A percentile compares a stretch with the other conserved stretches of the same genome.
phyloP scores from a whole-genome alignment of 257 asterid genomes.

The Solanum okadae region DNA sequence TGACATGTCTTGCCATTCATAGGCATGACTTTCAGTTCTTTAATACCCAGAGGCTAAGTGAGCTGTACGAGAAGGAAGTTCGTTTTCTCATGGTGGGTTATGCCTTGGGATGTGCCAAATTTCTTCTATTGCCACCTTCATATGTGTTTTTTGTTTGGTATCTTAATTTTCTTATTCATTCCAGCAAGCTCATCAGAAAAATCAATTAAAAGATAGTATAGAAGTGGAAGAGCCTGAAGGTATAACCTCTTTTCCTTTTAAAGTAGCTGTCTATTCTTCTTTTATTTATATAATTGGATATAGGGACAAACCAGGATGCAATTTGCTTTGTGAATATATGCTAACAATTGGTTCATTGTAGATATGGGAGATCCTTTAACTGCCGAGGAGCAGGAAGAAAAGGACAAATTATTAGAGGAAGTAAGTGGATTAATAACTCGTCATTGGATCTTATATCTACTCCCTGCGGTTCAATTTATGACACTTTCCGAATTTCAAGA shows the following conservation, averaged over 20 bases:
- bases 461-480: background rate
- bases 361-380: slow-evolving; percentile 96
- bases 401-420: slow-evolving; percentile 74
- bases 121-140: background rate
- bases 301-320: background rate
- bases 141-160: background rate
- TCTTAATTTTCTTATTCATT: slow-evolving; percentile 10
- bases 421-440: slow-evolving; percentile 24
- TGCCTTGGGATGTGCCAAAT: background rate
- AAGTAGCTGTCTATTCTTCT: background rate
- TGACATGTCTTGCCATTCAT: slow-evolving; percentile 15
- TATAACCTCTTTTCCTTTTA: slow-evolving; percentile 9
- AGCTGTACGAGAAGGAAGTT: slow-evolving; percentile 97
- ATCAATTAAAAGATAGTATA: slow-evolving; percentile 81
- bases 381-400: slow-evolving; percentile 96
- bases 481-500: background rate
- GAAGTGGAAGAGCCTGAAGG: slow-evolving; percentile 97
- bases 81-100: slow-evolving; percentile 85
- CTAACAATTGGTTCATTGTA: slow-evolving; percentile 18
- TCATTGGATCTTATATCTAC: background rate
- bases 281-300: background rate
- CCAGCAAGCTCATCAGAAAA: slow-evolving; percentile 74
- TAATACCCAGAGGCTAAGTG: slow-evolving; percentile 95
- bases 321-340: slow-evolving; percentile 5
- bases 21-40: slow-evolving; percentile 99